Conservation (phyloP, 2,329 filamentous ascomycete genomes). For the Fusarium continuum region DNA sequence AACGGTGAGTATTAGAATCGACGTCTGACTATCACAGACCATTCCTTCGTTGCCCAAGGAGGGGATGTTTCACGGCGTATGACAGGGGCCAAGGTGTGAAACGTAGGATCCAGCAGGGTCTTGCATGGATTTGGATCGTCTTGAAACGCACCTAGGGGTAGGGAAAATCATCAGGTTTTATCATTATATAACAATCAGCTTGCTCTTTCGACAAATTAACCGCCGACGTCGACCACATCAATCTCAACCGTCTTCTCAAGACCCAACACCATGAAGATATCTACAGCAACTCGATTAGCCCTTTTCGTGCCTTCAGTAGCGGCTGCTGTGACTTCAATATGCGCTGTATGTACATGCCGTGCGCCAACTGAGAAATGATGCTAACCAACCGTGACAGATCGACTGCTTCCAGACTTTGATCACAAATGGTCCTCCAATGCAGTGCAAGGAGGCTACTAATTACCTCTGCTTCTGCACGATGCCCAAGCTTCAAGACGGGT, state of each 20-base stretch:
- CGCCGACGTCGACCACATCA: fast-evolving
- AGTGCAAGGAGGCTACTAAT: slow-evolving; percentile 45
- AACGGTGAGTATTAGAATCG: too few relatives aligned
- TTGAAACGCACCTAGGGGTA: slow-evolving; percentile 20
- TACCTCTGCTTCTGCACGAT: slow-evolving; percentile 47
- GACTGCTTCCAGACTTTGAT: slow-evolving; percentile 44
- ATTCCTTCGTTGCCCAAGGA: not conserved
- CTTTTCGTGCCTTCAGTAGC: slow-evolving; percentile 20
- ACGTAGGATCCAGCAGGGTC: slow-evolving; percentile 25
- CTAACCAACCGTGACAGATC: slow-evolving; percentile 19
- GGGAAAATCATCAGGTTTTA: not conserved
- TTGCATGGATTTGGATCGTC: slow-evolving; percentile 19
- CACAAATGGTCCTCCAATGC: slow-evolving; percentile 42
- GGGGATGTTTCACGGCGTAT: not conserved
- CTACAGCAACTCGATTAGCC: slow-evolving; percentile 3
- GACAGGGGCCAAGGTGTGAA: slow-evolving; percentile 15
- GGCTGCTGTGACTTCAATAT: slow-evolving; percentile 13
- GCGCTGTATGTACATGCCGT: slow-evolving; percentile 29
- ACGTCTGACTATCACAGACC: not conserved
- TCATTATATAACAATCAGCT: not conserved
- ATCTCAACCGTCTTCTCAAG: not conserved
- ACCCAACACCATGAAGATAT: slow-evolving; percentile 23
- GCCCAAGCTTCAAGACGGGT: slow-evolving; percentile 37
- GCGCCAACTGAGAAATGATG: too few relatives aligned
- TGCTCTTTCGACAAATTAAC: not conserved